These are phyloP conservation scores for Penicillium oxalicum DNA, from an alignment of 2,329 filamentous ascomycete species.

Conservation along the genomic window DNA sequence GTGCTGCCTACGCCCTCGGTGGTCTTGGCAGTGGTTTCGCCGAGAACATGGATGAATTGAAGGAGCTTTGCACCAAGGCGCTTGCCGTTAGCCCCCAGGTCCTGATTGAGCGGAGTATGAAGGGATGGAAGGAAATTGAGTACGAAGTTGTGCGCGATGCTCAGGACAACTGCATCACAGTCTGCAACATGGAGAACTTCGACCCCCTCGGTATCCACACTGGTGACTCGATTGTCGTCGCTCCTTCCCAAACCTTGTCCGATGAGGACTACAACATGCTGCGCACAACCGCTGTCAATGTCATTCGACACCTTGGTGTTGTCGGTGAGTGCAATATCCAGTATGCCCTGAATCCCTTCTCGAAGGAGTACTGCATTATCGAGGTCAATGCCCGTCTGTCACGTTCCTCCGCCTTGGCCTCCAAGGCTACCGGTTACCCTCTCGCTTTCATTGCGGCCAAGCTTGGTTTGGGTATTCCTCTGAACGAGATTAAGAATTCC, in stretches of 20 bases:
- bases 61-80: constrained; percentile 87
- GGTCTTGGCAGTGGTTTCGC: constrained; percentile 94
- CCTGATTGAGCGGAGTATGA: constrained; percentile 96
- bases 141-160: constrained; percentile 96
- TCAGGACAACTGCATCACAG: constrained; percentile 96
- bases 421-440: constrained; percentile 94
- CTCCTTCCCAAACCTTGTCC: constrained; percentile 90
- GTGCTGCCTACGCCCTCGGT: constrained; percentile 91
- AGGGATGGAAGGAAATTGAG: constrained; percentile 99
- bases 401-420: constrained; percentile 88
- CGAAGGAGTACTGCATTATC: constrained; percentile 96
- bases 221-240: constrained; percentile 95
- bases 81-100: constrained; percentile 94
- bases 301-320: constrained; percentile 93
- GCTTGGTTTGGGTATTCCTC: constrained; percentile 84
- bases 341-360: constrained; percentile 93
- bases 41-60: constrained; percentile 73
- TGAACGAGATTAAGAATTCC: constrained; percentile 94
- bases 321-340: constrained; percentile 99
- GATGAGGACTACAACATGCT: constrained; percentile 99
- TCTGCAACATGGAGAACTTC: constrained; percentile 99
- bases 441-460: constrained; percentile 96
- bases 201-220: constrained; percentile 97
- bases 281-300: constrained; percentile 90
- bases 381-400: constrained; percentile 97